Conservation (phyloP, 257 asterid genomes). For the Anisodus acutangulus region DNA sequence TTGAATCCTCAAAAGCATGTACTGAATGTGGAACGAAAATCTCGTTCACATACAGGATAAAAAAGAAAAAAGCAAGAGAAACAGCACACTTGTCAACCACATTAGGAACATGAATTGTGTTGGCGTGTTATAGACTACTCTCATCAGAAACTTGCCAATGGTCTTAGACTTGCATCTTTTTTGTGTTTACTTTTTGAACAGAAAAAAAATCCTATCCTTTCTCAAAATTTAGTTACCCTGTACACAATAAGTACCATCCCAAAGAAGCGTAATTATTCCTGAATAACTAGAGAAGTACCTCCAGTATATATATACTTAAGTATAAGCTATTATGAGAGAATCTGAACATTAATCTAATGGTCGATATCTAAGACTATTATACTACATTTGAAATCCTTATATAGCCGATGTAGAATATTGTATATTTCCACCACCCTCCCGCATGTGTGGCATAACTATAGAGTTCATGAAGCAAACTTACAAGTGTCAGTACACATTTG, state of each 20-base stretch:
- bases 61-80: too few species aligned
- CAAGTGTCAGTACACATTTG: not conserved
- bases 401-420: not conserved
- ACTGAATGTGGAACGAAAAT: not conserved
- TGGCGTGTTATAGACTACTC: not conserved
- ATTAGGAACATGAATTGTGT: not conserved
- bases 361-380: not conserved
- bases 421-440: not conserved
- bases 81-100: not conserved
- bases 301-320: not conserved
- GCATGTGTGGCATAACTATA: not conserved
- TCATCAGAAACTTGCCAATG: not conserved
- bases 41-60: not conserved
- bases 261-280: not conserved
- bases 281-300: not conserved
- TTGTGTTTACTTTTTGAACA: not conserved
- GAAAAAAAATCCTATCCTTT: not conserved
- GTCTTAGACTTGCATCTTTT: not conserved
- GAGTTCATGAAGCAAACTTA: too few species aligned
- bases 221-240: not conserved
- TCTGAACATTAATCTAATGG: not conserved
- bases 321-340: not conserved
- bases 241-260: not conserved
- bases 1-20: not conserved
- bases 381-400: not conserved